These are phyloP conservation scores for Capsicum chinense DNA, from an alignment of 257 asterid species.

Conservation along the genomic window DNA sequence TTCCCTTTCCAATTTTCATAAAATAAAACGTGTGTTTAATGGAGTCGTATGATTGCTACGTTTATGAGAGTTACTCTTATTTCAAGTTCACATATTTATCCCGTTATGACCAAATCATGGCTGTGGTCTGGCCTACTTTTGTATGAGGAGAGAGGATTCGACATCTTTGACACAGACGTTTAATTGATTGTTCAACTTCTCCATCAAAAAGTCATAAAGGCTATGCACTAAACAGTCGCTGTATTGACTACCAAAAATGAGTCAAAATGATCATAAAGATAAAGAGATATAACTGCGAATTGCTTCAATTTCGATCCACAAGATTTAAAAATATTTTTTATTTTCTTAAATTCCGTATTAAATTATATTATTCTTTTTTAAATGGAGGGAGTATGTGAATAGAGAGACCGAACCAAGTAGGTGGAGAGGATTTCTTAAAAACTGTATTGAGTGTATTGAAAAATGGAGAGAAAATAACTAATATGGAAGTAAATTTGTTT, in stretches of 20 bases:
- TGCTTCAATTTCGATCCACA: too few species aligned
- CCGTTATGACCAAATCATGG: background rate
- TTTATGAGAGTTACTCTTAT: background rate
- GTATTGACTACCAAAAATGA: background rate
- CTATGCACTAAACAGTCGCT: background rate
- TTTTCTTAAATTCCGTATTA: too few species aligned
- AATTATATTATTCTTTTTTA: too few species aligned
- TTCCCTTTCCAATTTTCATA: background rate
- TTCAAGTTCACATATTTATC: background rate
- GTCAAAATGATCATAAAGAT: background rate
- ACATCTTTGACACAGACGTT: background rate
- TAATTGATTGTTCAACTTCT: background rate
- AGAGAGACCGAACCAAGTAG: too few species aligned
- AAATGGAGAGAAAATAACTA: background rate
- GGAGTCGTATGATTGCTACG: background rate
- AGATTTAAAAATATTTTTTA: too few species aligned
- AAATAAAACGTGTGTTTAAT: background rate
- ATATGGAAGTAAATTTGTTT: background rate
- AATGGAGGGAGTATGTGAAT: too few species aligned
- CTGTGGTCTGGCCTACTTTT: too few species aligned
- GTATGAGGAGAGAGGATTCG: background rate
- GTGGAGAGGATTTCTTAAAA: too few species aligned
- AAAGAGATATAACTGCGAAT: background rate
- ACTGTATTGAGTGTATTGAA: background rate
- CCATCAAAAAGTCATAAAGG: background rate